Base-by-base conservation (phyloP, 202 grass and related monocot species). In the Digitaria exilis region DNA sequence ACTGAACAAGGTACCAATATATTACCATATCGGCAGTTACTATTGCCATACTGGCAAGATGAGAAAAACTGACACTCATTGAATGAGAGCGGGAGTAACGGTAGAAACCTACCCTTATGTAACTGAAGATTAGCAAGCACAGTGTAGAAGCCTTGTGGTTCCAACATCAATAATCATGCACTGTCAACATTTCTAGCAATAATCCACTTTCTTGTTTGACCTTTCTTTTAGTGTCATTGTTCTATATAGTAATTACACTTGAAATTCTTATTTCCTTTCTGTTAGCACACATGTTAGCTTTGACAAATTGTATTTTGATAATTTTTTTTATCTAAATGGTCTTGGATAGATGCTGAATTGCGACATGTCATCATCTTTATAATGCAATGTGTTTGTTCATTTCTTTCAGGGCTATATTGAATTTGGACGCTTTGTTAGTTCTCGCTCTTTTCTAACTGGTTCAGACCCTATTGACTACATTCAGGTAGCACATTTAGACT, bases 401-500 rank as follows among this genome's bases (percentile, higher is more conserved):
- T 69, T 73, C 25, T 58, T 86, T 76, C 73, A 98, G 95, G 95
- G 95, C 29, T 98, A 79, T 69, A 69, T 90, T 75, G 85, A 93
- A 76, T 98, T 98, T 90, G 92, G 92, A 15, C 90, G 81, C 75
- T 98, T 91, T 88, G 85, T 76, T 65, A 89, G 72, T 71, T 80
- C 77, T 65, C 82, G 3, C 62, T 85, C 85, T 55, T 98, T 98
- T 83, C n/a, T 84, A 83, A 50, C 89, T 83, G 89, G 90, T 90
- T 86, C 87, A 52, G 54, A 76, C 59, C 76, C 80, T 75, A 60
- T 88, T 71, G 90, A 93, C 79, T 98, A 91, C 78, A 91, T 94
- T 77, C 95, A 98, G 92, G 95, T 98, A 88, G 73, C 45, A 76
- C 34, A 57, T 62, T 50, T 11, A 42, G 12, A 80, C 41, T 80